Conservation (phyloP, 2,329 filamentous ascomycete genomes). For the Aspergillus floridensis region DNA sequence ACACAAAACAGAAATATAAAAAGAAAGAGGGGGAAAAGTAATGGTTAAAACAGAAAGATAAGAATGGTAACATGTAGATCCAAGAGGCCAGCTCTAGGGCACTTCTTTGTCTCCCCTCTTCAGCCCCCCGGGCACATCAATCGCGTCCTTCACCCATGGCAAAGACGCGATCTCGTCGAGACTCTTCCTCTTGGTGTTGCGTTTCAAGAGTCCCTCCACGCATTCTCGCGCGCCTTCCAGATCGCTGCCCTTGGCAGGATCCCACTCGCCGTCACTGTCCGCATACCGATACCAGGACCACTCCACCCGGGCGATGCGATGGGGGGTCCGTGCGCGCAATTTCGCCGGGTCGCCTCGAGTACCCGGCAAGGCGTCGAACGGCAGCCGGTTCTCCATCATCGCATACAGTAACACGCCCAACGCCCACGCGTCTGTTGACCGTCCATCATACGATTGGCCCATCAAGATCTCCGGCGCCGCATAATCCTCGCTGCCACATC, state of each 20-base stretch:
- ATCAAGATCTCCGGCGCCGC: slow-evolving; percentile 95
- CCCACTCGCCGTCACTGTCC: slow-evolving; percentile 82
- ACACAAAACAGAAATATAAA: slow-evolving; percentile 5
- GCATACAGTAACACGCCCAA: slow-evolving; percentile 91
- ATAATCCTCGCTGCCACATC: slow-evolving; percentile 96
- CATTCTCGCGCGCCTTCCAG: slow-evolving; percentile 74
- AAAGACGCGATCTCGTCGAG: slow-evolving; percentile 69
- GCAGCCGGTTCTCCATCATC: slow-evolving; percentile 85
- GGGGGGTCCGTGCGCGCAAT: slow-evolving; percentile 77
- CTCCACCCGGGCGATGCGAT: slow-evolving; percentile 92
- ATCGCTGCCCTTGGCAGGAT: slow-evolving; percentile 62
- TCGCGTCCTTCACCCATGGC: slow-evolving; percentile 74
- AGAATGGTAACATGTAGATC: slow-evolving; percentile 1
- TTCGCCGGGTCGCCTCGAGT: slow-evolving; percentile 69
- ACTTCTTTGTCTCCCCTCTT: slow-evolving; percentile 54
- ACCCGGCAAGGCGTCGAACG: slow-evolving; percentile 85
- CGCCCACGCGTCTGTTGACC: slow-evolving; percentile 90
- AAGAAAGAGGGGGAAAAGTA: slow-evolving; percentile 3
- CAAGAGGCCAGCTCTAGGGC: slow-evolving; percentile 36
- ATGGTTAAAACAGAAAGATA: slow-evolving; percentile 1
- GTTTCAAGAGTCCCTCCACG: slow-evolving; percentile 79
- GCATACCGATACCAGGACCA: slow-evolving; percentile 92
- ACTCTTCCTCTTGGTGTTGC: slow-evolving; percentile 74
- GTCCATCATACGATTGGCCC: slow-evolving; percentile 90
- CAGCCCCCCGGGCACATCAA: slow-evolving; percentile 63